Base-by-base conservation (phyloP, 768 basidiomycete genomes). In the Clathrus columnatus region DNA sequence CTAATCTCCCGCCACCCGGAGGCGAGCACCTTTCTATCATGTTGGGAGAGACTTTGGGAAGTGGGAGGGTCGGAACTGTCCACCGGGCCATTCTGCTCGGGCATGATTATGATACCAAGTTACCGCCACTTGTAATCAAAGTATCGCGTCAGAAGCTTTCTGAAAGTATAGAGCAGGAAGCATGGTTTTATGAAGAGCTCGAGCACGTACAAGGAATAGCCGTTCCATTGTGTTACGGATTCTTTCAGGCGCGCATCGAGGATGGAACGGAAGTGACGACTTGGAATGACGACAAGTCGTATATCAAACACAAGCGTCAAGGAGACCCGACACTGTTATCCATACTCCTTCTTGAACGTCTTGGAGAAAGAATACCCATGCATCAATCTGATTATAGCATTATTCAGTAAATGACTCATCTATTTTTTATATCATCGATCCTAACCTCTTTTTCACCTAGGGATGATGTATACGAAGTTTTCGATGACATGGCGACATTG, bases 131-230 rank as follows among this genome's bases (percentile, higher is more conserved):
- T 10, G 48, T 27, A 4, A 26, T 49, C 1, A 49, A 49, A 26
- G 5, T 49, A 27, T 27, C 48, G 7, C 16, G 27, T 26, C 48
- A n/a, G 6, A 18, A 26, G 2, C 18, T 20, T 2, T 49, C 48
- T 10, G 48, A 21, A 26, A 26, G 28, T 32, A 14, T 49, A 10
- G 48, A 20, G 18, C 48, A 32, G 16, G 56, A 57, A 30, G 50
- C 56, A 16, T 57, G 56, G 56, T 57, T 57, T 23, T 57, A 57
- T 23, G 56, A 57, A 27, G 56, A 57, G 17, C 41, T 57, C 32
- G 51, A 57, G 28, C 30, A 23, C 2, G 7, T 57, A 17, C 56
- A 57, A 30, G 56, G 56, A n/a, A 20, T n/a, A 7, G 52, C 44
- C 5, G 51, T 52, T n/a, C 50, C 56, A 5, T 36, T 29, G 7